phyloP scores from a whole-genome alignment of 371 early-diverging fungal species.

The Mortierella sp. region DNA sequence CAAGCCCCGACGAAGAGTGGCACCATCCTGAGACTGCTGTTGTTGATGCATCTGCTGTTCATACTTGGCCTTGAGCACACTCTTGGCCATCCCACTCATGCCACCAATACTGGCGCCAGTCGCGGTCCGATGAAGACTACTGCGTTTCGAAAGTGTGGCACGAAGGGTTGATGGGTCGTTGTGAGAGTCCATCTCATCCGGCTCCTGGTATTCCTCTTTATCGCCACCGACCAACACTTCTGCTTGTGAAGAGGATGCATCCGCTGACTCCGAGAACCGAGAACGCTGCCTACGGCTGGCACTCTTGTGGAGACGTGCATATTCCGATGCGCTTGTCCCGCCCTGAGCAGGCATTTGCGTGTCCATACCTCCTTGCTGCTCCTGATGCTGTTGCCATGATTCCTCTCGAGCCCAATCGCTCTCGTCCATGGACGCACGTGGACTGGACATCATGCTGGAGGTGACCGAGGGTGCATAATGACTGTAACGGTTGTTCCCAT shows the following conservation, averaged over 20 bases:
- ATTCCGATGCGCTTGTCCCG: constrained; percentile 49
- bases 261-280: constrained; percentile 13
- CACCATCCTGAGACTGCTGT: constrained; percentile 9
- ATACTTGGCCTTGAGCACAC: constrained; percentile 40
- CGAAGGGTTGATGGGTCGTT: constrained; percentile 11
- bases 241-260: background rate
- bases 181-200: constrained; percentile 2
- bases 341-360: constrained; percentile 22
- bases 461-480: constrained; percentile 46
- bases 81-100: constrained; percentile 44
- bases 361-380: background rate
- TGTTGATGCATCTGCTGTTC: constrained; percentile 38
- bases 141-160: constrained; percentile 20
- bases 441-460: constrained; percentile 52
- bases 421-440: constrained; percentile 48
- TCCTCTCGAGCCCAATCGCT: constrained; percentile 11
- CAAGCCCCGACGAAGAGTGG: background rate
- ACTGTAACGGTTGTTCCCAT: constrained; percentile 31
- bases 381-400: background rate
- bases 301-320: constrained; percentile 45
- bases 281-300: constrained; percentile 24
- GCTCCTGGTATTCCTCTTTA: constrained; percentile 35
- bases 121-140: constrained; percentile 35
- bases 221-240: constrained; percentile 2
- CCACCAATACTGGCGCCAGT: constrained; percentile 26